Conservation (phyloP, 2,329 filamentous ascomycete genomes). For the Nannizzia gypsea region DNA sequence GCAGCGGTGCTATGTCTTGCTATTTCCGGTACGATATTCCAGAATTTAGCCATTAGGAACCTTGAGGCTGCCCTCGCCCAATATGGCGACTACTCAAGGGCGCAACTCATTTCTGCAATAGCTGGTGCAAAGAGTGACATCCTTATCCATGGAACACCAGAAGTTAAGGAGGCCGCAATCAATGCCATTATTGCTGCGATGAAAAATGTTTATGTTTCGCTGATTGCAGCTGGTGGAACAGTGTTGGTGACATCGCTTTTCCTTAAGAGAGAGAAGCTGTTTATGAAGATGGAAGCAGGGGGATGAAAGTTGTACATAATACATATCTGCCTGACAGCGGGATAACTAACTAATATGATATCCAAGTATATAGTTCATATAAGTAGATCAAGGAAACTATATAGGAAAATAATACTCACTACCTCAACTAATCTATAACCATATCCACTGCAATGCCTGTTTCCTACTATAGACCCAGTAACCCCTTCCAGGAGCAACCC, state of each 20-base stretch:
- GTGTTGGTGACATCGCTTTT: conserved; percentile 9
- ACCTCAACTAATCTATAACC: too few relatives aligned
- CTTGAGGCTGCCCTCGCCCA: conserved; percentile 21
- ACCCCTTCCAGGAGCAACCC: too few relatives aligned
- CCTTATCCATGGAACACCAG: conserved; percentile 19
- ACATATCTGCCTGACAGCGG: too few relatives aligned
- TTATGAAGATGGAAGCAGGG: not conserved
- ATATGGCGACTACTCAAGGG: conserved; percentile 14
- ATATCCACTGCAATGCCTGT: too few relatives aligned
- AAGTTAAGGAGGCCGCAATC: conserved; percentile 20
- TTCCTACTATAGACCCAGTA: too few relatives aligned
- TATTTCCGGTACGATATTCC: conserved; percentile 11
- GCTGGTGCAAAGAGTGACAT: conserved; percentile 25
- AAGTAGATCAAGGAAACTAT: too few relatives aligned
- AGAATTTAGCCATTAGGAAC: conserved; percentile 23
- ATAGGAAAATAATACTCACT: too few relatives aligned
- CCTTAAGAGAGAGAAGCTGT: conserved; percentile 3
- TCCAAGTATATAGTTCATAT: too few relatives aligned
- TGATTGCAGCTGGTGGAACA: conserved; percentile 17
- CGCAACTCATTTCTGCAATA: conserved; percentile 24
- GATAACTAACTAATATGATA: too few relatives aligned
- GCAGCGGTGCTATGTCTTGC: not conserved
- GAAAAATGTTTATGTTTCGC: conserved; percentile 23
- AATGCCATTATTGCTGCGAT: conserved; percentile 18
- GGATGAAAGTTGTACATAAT: too few relatives aligned